A percentile compares a stretch with the other conserved stretches of the same genome.
phyloP scores from a whole-genome alignment of 768 basidiomycete genomes.

The Rubroboletus pulcherrimus region DNA sequence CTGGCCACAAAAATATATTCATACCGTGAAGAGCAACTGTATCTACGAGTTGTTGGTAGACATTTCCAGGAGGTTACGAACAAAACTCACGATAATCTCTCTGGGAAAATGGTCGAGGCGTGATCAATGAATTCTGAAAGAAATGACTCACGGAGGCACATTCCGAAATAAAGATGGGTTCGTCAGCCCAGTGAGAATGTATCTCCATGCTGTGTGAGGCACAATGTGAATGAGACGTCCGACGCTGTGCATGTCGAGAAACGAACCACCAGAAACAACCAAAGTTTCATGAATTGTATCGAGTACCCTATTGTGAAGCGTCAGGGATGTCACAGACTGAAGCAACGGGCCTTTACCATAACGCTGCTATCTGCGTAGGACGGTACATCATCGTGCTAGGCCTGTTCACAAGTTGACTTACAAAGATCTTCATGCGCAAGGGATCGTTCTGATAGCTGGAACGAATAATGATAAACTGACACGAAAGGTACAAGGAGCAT shows the following conservation, averaged over 20 bases:
- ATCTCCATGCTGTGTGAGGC: constrained; percentile 1
- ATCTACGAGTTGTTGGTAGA: constrained; percentile 1
- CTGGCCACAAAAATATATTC: neutral
- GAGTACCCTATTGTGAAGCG: neutral
- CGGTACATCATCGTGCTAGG: neutral
- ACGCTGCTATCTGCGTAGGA: constrained; percentile 1
- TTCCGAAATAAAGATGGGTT: neutral
- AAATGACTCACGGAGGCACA: neutral
- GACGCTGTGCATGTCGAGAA: neutral
- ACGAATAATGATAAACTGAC: too few relatives aligned
- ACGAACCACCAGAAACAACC: constrained; percentile 8
- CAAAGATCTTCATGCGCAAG: constrained; percentile 1
- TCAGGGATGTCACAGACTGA: neutral
- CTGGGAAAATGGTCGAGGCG: neutral
- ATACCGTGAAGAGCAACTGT: constrained; percentile 5
- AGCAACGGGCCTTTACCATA: constrained; percentile 2
- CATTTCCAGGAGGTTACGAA: neutral
- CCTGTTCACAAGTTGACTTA: neutral
- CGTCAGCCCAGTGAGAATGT: neutral
- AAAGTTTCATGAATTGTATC: constrained; percentile 12
- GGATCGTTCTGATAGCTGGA: constrained; percentile 9
- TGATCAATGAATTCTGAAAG: neutral
- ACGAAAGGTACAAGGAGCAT: neutral
- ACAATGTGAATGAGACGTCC: neutral
- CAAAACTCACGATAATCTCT: constrained; percentile 5